phyloP scores from a whole-genome alignment of 441 rosid genomes.

The Corymbia citriodora region DNA sequence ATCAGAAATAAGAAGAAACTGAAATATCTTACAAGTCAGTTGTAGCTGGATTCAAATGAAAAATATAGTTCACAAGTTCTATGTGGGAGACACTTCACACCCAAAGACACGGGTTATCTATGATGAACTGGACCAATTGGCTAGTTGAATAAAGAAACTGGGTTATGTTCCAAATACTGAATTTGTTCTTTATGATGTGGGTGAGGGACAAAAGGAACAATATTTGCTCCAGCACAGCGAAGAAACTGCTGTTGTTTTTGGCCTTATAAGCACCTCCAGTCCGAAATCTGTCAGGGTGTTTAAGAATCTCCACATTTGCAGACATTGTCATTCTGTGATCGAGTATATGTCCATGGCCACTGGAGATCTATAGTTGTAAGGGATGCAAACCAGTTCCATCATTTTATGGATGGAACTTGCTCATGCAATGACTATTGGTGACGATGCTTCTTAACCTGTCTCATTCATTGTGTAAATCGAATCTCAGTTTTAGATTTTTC shows the following conservation, averaged over 20 bases:
- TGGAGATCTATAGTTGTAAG: no score
- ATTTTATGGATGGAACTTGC: neutral
- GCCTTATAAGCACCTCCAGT: no score
- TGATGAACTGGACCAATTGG: neutral
- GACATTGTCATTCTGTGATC: no score
- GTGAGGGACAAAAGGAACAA: no score
- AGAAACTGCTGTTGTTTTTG: no score
- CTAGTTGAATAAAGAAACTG: neutral
- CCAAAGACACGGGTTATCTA: no score
- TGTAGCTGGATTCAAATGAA: conserved; percentile 63
- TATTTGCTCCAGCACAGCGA: no score
- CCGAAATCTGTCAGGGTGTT: no score
- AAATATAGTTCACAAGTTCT: conserved; percentile 45
- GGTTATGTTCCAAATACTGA: neutral
- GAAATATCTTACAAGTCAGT: conserved; percentile 48
- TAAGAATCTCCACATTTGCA: no score
- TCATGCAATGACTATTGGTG: neutral
- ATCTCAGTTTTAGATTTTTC: neutral
- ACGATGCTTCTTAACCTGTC: neutral
- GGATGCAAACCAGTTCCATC: neutral
- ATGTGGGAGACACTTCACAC: conserved; percentile 22
- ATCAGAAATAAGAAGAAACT: conserved; percentile 33
- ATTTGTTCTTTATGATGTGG: no score
- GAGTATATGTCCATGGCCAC: no score
- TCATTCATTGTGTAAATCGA: neutral